These are phyloP conservation scores for Lojkania enalia DNA, from an alignment of 2,329 filamentous ascomycete species.

Conservation along the genomic window DNA sequence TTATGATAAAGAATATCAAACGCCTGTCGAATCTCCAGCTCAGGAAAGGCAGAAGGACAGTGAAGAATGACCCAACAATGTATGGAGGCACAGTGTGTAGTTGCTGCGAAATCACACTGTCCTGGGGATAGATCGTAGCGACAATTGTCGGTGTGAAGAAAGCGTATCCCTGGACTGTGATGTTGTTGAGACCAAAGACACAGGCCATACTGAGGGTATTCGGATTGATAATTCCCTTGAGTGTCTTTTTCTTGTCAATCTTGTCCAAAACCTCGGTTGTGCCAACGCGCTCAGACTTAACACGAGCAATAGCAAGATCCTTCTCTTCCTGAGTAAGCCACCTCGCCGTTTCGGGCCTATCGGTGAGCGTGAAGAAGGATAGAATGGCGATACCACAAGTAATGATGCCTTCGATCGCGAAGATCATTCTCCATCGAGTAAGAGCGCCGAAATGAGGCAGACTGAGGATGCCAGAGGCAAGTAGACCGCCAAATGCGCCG, in stretches of 20 bases:
- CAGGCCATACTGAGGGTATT: slow-evolving; percentile 60
- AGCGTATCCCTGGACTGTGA: slow-evolving; percentile 71
- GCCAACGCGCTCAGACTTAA: slow-evolving; percentile 69
- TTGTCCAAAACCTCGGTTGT: slow-evolving; percentile 66
- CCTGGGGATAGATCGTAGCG: slow-evolving; percentile 65
- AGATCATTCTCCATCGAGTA: slow-evolving; percentile 69
- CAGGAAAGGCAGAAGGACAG: slow-evolving; percentile 62
- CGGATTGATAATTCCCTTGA: slow-evolving; percentile 66
- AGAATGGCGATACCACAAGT: slow-evolving; percentile 62
- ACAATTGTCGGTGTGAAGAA: slow-evolving; percentile 75
- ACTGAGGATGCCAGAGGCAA: slow-evolving; percentile 64
- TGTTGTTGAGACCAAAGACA: slow-evolving; percentile 67
- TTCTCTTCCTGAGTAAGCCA: slow-evolving; percentile 71
- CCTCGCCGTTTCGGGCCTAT: slow-evolving; percentile 67
- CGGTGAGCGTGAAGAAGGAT: slow-evolving; percentile 66
- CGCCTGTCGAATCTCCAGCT: slow-evolving; percentile 65
- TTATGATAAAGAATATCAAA: slow-evolving; percentile 62
- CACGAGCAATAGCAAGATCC: slow-evolving; percentile 65
- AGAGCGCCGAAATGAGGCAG: slow-evolving; percentile 62
- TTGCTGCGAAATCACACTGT: slow-evolving; percentile 64
- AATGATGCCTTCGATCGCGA: slow-evolving; percentile 71
- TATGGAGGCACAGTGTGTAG: slow-evolving; percentile 73
- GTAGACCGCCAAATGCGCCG: slow-evolving; percentile 70
- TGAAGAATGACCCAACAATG: slow-evolving; percentile 69
- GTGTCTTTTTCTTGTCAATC: slow-evolving; percentile 61